Evolutionary conservation across 805 yeast species (phyloP), one percentile per base, ranked within the genome.

Genomic region (Myxozyma monticola): DNA sequence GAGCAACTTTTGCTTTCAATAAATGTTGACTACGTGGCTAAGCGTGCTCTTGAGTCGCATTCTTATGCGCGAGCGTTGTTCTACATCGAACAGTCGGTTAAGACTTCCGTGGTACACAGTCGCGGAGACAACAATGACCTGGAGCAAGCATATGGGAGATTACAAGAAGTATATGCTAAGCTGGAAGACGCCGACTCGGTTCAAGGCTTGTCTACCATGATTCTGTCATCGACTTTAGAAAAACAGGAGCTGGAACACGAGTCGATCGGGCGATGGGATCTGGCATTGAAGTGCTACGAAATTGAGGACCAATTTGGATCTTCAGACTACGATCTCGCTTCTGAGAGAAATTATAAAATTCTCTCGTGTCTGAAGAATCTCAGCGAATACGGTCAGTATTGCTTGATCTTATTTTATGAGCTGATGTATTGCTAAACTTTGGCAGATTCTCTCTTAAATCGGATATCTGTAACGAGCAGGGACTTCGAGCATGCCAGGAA

Each of bases 161-260:
- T 93, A n/a, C 88, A 88, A 60, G 76, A 77, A 24, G 85, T 90
- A 72, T 93, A 93, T 65, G 84, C 96, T 6, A 84, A 80, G 49
- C 80, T 93, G 42, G 91, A 88, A 60, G 99, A 95, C 62, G 76
- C 83, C 31, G 99, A 93, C 70, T 83, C 96, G 0, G 73, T 93
- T 28, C 90, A 86, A 63, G 99, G 99, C 20, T 80, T 88, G 3
- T 70, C 90, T 49, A 81, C 86, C 51, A 76, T 76, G 52, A 84
- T 87, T 59, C 81, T 95, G 0, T 77, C 84, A 0, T 78, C 80
- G 35, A 79, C 81, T 56, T 69, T 88, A 37, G 77, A 79, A n/a
- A 90, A 89, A 53, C 86, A 88, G 63, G 76, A 90, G 22, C 73
- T 82, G 5, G 88, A 88, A 50, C 81, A 91, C 45, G 93, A 88